phyloP scores from a whole-genome alignment of 192 early-diverging fungal species.

The Globomyces pollinis-pini region DNA sequence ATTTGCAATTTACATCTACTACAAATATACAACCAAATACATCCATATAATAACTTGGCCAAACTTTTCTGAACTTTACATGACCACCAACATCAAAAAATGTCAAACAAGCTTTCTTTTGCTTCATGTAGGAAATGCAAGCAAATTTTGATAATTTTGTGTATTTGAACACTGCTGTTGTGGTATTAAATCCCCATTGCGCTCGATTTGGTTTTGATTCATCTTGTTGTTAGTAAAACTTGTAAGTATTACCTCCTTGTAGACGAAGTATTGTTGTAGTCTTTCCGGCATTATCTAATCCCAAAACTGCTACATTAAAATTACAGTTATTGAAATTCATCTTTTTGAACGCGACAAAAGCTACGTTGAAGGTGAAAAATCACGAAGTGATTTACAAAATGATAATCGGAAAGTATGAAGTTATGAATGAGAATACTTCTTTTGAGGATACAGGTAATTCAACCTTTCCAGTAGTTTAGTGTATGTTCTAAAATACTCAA shows the following conservation, averaged over 20 bases:
- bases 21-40: neutral
- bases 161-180: neutral
- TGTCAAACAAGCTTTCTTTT: slow-evolving; percentile 1
- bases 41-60: slow-evolving; percentile 8
- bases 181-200: slow-evolving; percentile 4
- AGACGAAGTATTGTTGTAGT: slow-evolving; percentile 1
- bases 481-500: too few relatives aligned
- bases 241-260: neutral
- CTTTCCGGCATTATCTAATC: slow-evolving; percentile 5
- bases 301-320: neutral
- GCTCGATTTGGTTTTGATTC: neutral
- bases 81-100: slow-evolving; percentile 8
- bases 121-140: neutral
- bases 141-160: neutral
- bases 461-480: too few relatives aligned
- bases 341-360: too few relatives aligned
- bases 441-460: too few relatives aligned
- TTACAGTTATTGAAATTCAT: too few relatives aligned
- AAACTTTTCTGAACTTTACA: slow-evolving; percentile 3
- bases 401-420: too few relatives aligned
- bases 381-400: too few relatives aligned
- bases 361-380: too few relatives aligned
- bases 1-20: neutral
- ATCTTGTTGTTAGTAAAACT: neutral
- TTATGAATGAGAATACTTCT: too few relatives aligned